Conservation (phyloP, 2,329 filamentous ascomycete species). For the Paracoccidioides brasiliensis region DNA sequence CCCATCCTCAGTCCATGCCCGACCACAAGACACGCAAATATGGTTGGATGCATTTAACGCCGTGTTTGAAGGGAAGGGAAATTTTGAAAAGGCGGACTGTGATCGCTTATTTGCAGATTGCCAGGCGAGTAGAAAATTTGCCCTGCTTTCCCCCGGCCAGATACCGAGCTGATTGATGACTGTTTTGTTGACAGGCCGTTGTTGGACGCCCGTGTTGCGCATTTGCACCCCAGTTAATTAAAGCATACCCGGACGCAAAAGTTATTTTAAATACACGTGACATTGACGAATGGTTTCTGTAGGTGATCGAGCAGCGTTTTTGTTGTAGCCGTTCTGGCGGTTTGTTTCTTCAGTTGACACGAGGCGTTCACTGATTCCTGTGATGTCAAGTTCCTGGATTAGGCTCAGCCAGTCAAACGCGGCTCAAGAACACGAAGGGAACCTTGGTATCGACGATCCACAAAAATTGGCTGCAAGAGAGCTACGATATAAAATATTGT, state of each 20-base stretch:
- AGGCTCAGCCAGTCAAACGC: background rate
- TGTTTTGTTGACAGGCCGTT: conserved; percentile 33
- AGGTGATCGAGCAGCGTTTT: conserved; percentile 8
- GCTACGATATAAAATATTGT: background rate
- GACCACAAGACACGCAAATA: conserved; percentile 52
- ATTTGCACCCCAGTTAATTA: conserved; percentile 57
- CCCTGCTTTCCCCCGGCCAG: too few relatives aligned
- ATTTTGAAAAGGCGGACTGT: conserved; percentile 55
- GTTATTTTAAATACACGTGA: conserved; percentile 55
- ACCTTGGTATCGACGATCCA: background rate
- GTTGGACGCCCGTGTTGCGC: conserved; percentile 56
- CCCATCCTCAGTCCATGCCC: conserved; percentile 57
- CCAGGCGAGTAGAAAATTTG: conserved; percentile 23
- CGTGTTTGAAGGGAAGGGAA: conserved; percentile 48
- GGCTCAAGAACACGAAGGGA: background rate
- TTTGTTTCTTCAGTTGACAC: background rate
- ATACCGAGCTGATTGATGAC: background rate
- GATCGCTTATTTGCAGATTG: conserved; percentile 54
- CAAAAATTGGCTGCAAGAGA: background rate
- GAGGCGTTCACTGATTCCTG: background rate
- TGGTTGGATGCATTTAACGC: conserved; percentile 57
- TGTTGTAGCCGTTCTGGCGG: background rate
- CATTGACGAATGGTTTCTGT: conserved; percentile 50
- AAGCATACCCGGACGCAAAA: conserved; percentile 62
- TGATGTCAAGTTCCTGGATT: background rate